These are phyloP conservation scores for Aureobasidium melanogenum DNA, from an alignment of 2,329 filamentous ascomycete species.

Conservation along the genomic window DNA sequence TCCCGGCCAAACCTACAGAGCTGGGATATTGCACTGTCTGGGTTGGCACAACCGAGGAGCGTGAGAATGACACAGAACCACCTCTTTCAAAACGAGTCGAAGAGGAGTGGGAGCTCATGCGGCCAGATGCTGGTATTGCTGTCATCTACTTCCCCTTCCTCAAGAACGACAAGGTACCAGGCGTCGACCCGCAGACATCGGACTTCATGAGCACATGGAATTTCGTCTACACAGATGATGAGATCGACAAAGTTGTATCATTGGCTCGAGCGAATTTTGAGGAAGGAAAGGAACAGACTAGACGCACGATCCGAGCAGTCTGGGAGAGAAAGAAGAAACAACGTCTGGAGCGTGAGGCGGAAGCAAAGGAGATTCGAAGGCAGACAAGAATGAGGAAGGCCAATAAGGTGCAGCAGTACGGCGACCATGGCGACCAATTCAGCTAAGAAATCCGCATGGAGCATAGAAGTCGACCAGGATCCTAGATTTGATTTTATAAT, in stretches of 20 bases:
- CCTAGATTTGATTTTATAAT: neutral
- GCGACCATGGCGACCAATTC: conserved; percentile 54
- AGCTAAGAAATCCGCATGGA: conserved; percentile 42
- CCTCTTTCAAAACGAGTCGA: conserved; percentile 46
- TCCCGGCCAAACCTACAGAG: conserved; percentile 34
- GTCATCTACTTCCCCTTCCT: conserved; percentile 88
- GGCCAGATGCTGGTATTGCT: conserved; percentile 73
- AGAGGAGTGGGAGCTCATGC: conserved; percentile 57
- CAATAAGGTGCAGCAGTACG: conserved; percentile 50
- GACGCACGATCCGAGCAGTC: conserved; percentile 71
- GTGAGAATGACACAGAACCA: conserved; percentile 46
- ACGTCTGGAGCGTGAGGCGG: conserved; percentile 46
- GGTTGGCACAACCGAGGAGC: conserved; percentile 78
- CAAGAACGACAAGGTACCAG: conserved; percentile 67
- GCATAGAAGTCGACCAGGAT: neutral
- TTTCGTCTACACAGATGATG: conserved; percentile 85
- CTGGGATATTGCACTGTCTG: conserved; percentile 90
- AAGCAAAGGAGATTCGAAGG: conserved; percentile 29
- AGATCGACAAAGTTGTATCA: conserved; percentile 76
- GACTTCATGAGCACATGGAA: conserved; percentile 97
- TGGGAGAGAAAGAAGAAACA: conserved; percentile 81
- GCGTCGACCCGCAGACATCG: conserved; percentile 71
- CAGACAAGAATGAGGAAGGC: conserved; percentile 33
- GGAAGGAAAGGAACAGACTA: conserved; percentile 71
- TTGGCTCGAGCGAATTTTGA: conserved; percentile 80